A percentile compares a stretch with the other conserved stretches of the same genome.
Conservation (phyloP, 2,329 filamentous ascomycete genomes). For the Byssothecium circinans region DNA sequence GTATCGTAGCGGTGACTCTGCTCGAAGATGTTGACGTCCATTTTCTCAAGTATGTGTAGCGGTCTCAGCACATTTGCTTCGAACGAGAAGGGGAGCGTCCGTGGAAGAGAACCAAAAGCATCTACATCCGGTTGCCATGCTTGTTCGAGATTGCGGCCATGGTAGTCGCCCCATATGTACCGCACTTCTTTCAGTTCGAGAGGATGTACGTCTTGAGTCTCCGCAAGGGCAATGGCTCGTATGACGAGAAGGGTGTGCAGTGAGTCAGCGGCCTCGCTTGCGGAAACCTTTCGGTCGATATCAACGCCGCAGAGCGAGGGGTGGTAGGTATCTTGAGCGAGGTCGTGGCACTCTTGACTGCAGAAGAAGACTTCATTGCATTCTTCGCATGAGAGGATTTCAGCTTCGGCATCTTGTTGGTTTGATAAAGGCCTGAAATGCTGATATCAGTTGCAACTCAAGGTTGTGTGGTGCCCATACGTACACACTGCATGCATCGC, state of each 20-base stretch:
- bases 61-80: slow-evolving; percentile 73
- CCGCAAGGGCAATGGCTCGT: slow-evolving; percentile 62
- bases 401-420: slow-evolving; percentile 11
- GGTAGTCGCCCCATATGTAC: slow-evolving; percentile 68
- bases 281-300: slow-evolving; percentile 60
- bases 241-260: slow-evolving; percentile 63
- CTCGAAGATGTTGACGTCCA: slow-evolving; percentile 77
- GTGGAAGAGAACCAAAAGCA: slow-evolving; percentile 36
- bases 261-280: slow-evolving; percentile 60
- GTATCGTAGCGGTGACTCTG: slow-evolving; percentile 62
- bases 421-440: slow-evolving; percentile 57
- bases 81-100: slow-evolving; percentile 78
- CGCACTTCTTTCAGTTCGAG: slow-evolving; percentile 63
- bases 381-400: slow-evolving; percentile 49
- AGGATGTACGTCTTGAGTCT: slow-evolving; percentile 60
- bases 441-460: neutral
- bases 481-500: slow-evolving; percentile 78
- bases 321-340: slow-evolving; percentile 61
- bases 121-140: slow-evolving; percentile 22
- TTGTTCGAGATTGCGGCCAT: slow-evolving; percentile 27
- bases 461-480: neutral
- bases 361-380: slow-evolving; percentile 65
- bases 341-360: slow-evolving; percentile 57
- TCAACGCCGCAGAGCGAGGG: slow-evolving; percentile 59
- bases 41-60: slow-evolving; percentile 77